Conservation (phyloP, 1,284 basidiomycete species). For the Agroathelia rolfsii region DNA sequence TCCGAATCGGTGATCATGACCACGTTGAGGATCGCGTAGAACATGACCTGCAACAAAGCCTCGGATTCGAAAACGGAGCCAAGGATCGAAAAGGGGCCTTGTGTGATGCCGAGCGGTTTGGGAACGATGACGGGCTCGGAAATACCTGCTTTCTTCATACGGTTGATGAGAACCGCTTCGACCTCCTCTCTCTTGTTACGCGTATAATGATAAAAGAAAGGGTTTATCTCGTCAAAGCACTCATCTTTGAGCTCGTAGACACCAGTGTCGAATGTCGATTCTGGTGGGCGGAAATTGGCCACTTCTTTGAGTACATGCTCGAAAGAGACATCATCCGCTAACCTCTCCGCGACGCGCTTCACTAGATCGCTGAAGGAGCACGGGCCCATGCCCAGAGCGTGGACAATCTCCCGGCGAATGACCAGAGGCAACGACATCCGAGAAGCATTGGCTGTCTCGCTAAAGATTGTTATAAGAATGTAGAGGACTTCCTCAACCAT, state of each 20-base stretch:
- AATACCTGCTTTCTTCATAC: conserved; percentile 53
- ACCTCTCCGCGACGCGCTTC: conserved; percentile 85
- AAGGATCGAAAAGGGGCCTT: conserved; percentile 60
- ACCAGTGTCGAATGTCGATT: conserved; percentile 71
- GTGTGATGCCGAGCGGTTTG: conserved; percentile 49
- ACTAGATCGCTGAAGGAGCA: conserved; percentile 89
- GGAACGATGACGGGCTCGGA: conserved; percentile 71
- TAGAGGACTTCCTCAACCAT: conserved; percentile 93
- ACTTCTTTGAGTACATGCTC: conserved; percentile 76
- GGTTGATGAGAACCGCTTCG: conserved; percentile 67
- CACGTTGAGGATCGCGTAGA: conserved; percentile 67
- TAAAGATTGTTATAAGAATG: conserved; percentile 80
- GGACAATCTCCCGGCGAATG: conserved; percentile 82
- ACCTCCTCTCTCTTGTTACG: conserved; percentile 93
- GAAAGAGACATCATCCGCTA: conserved; percentile 80
- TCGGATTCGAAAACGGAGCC: conserved; percentile 55
- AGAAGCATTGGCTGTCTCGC: conserved; percentile 73
- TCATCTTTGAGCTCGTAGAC: conserved; percentile 84
- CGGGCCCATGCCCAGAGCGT: conserved; percentile 82
- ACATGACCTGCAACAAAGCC: conserved; percentile 66
- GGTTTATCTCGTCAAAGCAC: conserved; percentile 81
- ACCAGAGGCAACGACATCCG: conserved; percentile 58
- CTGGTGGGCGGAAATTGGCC: conserved; percentile 77
- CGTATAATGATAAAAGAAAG: conserved; percentile 94
- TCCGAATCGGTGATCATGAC: conserved; percentile 48